These are phyloP conservation scores for Myriosclerotinia duriaeana DNA, from an alignment of 2,329 filamentous ascomycete genomes.

Conservation along the genomic window DNA sequence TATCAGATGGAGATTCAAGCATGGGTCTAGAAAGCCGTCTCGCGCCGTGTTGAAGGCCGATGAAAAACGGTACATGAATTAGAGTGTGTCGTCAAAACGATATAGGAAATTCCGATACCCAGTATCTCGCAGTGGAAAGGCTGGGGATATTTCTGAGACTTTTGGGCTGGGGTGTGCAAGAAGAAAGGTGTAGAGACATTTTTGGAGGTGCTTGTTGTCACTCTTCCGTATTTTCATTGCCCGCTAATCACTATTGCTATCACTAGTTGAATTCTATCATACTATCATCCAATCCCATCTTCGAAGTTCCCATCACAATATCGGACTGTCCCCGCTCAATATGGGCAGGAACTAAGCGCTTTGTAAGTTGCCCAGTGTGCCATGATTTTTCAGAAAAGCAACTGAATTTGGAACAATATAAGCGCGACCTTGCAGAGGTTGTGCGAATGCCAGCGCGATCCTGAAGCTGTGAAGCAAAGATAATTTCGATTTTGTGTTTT, in stretches of 20 bases:
- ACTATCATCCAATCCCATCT: neutral
- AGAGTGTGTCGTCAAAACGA: no score
- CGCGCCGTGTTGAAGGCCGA: neutral
- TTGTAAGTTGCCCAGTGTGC: neutral
- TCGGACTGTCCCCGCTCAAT: no score
- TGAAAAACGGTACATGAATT: no score
- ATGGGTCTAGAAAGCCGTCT: neutral
- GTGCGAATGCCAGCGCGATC: no score
- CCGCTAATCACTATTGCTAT: neutral
- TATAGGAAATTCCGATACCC: no score
- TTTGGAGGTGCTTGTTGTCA: neutral
- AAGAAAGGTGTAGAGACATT: neutral
- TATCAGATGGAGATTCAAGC: no score
- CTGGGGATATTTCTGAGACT: no score
- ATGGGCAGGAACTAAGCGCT: neutral
- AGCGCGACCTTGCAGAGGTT: no score
- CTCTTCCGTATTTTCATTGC: neutral
- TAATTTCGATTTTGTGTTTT: no score
- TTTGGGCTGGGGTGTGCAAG: neutral
- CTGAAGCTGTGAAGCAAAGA: no score
- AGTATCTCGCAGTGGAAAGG: neutral
- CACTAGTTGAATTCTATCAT: neutral
- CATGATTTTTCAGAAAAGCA: neutral
- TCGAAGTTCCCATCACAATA: neutral
- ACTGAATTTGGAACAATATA: no score